Evolutionary conservation across 495 filamentous ascomycete genomes (phyloP), one percentile per base, ranked within the genome.

Genomic region (Platismatia glauca): DNA sequence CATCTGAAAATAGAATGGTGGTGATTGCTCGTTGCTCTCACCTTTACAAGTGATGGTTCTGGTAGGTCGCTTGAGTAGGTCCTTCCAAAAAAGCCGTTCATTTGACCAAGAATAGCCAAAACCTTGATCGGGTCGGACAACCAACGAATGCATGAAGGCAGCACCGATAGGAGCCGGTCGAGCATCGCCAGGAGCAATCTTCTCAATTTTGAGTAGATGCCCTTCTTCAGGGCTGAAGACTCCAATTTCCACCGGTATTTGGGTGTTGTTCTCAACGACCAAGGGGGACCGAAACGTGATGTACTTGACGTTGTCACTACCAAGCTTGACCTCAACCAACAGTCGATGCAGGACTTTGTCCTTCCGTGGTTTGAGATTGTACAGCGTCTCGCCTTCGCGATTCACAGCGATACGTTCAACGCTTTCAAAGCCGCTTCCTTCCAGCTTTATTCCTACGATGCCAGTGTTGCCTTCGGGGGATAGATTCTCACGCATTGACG

Each of bases 71-170:
- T 87, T 88, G 56, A 97, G 78, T 41, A 98, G 74, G 69, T 96
- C 95, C 70, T 86, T 91, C 94, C 94, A 98, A 77, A 87, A 90
- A 18, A 97, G 73, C 48, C 85, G 82, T 68, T 97, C 90, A 52
- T 81, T 86, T 12, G 91, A 96, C 94, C 94, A 98, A 58, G 85
- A 82, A 71, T 96, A 98, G 0, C 95, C 94, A 75, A 98, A 98
- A 11, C 94, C 94, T 68, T 95, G 90, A 72, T 97, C 95, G 20
- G 94, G 94, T 35, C 95, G 83, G 61, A 98, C 78, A n/a, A 97
- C 79, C 46, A 97, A 74, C 4, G 88, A 92, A 75, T 97, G 91
- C 72, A 92, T 79, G 70, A 87, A 98, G 11, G 89, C 90, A 16
- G 93, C 89, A 29, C 95, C 95, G 31, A 98, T 89, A 8, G 94